Base-by-base conservation (phyloP, 805 yeast species). In the Teunomyces cretensis region DNA sequence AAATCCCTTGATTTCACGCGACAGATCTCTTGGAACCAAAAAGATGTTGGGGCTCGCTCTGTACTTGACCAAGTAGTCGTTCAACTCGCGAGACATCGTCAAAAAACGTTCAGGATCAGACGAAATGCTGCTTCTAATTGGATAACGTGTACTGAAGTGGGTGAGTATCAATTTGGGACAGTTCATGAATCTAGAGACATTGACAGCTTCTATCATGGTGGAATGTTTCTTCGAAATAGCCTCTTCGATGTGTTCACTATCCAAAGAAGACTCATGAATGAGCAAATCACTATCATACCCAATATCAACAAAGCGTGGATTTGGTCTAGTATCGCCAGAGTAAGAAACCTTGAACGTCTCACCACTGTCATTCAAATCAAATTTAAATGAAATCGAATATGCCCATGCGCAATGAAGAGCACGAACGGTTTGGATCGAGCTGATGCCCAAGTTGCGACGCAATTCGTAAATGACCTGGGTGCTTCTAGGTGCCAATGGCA, bases 251-350 rank as follows among this genome's bases (percentile, higher is more conserved):
- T 89, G 71, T 27, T 78, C 87, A 61, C 89, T 88, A 46, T 88
- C 97, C 49, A 94, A 76, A 0, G 99, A 88, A 0, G 97, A 91
- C 62, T 94, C 99, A 63, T 94, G 99, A 40, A 94, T 83, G 47
- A 94, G 72, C 40, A 94, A 62, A 58, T 89, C 92, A 22, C 88
- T 79, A 9, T 70, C 62, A 15, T 58, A 48, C 1, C 97, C 98
- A 43, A 88, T 77, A 2, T 67, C 72, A 0, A 85, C 79, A 64
- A 90, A 90, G 40, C 61, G 66, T 3, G 67, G 57, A 51, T 81
- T 83, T 0, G 99, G 99, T 55, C 97, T 79, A 0, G 98, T 88
- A 60, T 94, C 99, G 9, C 99, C 99, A 2, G 97, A 89, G 61
- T 88, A 94, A 0, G 97, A 84, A 1, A 91, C 72, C 53, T 80